phyloP scores from a whole-genome alignment of 129 eudicot genomes.

The Gnaphalium uliginosum region DNA sequence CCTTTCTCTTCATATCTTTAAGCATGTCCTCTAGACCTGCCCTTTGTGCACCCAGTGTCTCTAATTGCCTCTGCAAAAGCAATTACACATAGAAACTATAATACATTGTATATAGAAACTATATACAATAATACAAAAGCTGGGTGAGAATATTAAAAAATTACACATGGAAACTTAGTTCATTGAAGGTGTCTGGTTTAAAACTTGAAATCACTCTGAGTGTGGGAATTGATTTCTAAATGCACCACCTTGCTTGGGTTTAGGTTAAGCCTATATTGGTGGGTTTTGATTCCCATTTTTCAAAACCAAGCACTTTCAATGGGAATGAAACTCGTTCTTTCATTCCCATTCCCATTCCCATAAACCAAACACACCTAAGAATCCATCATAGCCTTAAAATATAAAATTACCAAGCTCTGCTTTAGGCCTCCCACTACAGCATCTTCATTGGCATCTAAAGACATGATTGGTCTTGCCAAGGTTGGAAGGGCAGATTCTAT shows the following conservation, averaged over 20 bases:
- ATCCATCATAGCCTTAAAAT: not conserved
- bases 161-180: not conserved
- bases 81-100: not conserved
- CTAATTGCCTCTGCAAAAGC: constrained; percentile 74
- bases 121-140: not conserved
- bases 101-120: too few relatives aligned
- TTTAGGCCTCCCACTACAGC: constrained; percentile 83
- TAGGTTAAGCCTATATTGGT: not conserved
- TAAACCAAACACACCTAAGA: not conserved
- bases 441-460: constrained; percentile 95
- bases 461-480: constrained; percentile 85
- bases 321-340: not conserved
- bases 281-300: not conserved
- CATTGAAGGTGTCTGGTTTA: not conserved
- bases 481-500: constrained; percentile 86
- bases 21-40: constrained; percentile 98
- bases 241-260: not conserved
- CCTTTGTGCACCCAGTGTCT: constrained; percentile 79
- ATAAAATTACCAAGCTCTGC: constrained; percentile 82
- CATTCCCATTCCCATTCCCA: not conserved
- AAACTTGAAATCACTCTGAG: not conserved
- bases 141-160: constrained; percentile 9
- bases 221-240: not conserved
- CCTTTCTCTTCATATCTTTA: constrained; percentile 95
- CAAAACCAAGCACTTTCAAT: not conserved